Base-by-base conservation (phyloP, 768 basidiomycete species). In the Leccinum aurantiacum region DNA sequence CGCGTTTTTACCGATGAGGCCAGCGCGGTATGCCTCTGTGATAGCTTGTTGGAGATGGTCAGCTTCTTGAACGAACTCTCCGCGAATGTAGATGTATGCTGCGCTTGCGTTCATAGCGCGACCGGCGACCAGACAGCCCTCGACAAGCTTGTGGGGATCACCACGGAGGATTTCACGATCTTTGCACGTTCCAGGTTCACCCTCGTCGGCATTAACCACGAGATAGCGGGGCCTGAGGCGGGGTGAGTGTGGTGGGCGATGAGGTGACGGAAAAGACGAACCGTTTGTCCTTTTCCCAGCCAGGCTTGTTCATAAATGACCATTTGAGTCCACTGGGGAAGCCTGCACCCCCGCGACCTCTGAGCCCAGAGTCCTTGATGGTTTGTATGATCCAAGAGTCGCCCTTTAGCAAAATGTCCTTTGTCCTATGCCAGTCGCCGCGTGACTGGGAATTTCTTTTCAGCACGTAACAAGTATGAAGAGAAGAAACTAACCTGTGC, bases 221-320 rank as follows among this genome's bases (percentile, higher is more conserved):
- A 99, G 84, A 73, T 98, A 98, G 24, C 96, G 88, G 4, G 95
- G 96, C 54, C 95, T 91, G 54, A 27, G 13, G 25, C n/a, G 35
- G n/a, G 47, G 33, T 46, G 35, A 65, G 52, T n/a, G 24, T 19
- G 29, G 33, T 27, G 38, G 38, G 57, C 25, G 11, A 19, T 0
- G 9, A 56, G n/a, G 14, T 46, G 49, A 22, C 3, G 22, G 4
- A 50, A 27, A 37, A 53, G 24, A 44, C 49, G 66, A 77, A 91
- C 89, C 93, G 81, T 65, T 86, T 86, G 70, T 98, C 96, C 72
- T 91, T 89, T 79, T 98, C 87, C 96, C 96, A 98, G 27, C 88
- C 88, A n/a, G 95, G 95, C 77, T 98, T 99, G 82, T 99, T 98
- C 96, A 98, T 96, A 74, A 94, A 95, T 69, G 89, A 91, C 95